A percentile compares a stretch with the other conserved stretches of the same genome.
These are phyloP conservation scores for Thymus quinquecostatus DNA, from an alignment of 257 asterid species.

Conservation along the genomic window DNA sequence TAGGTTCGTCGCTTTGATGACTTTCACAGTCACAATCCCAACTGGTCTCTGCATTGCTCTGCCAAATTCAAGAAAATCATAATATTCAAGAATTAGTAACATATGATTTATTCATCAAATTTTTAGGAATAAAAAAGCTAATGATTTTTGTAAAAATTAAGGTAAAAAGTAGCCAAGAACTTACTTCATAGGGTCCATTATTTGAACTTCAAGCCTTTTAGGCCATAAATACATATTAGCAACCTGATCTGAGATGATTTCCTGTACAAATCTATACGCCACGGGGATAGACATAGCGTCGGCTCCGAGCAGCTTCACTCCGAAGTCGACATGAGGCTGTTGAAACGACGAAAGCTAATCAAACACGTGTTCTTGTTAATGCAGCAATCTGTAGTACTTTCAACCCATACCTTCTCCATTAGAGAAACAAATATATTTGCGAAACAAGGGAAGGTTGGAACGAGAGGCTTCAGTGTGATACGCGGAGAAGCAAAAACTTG, in stretches of 20 bases:
- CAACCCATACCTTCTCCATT: constrained; percentile 71
- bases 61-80: constrained; percentile 14
- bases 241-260: constrained; percentile 81
- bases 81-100: not conserved
- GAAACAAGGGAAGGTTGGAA: constrained; percentile 84
- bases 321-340: constrained; percentile 96
- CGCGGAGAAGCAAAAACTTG: constrained; percentile 90
- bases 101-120: not conserved
- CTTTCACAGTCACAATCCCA: constrained; percentile 68
- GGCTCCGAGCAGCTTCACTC: constrained; percentile 85
- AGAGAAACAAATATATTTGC: constrained; percentile 77
- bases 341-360: not conserved
- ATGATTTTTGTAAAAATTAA: no score
- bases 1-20: constrained; percentile 71
- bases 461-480: constrained; percentile 91
- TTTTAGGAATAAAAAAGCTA: no score
- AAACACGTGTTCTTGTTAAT: not conserved
- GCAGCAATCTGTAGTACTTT: no score
- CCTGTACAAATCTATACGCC: constrained; percentile 82
- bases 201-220: constrained; percentile 84
- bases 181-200: constrained; percentile 84
- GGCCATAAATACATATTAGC: constrained; percentile 98
- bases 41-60: constrained; percentile 91
- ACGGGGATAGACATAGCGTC: constrained; percentile 96
- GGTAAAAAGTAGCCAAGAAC: constrained; percentile 17